Evolutionary conservation across 148 eudicot genomes (phyloP).

Genomic region (Vaccinium myrtillus): DNA sequence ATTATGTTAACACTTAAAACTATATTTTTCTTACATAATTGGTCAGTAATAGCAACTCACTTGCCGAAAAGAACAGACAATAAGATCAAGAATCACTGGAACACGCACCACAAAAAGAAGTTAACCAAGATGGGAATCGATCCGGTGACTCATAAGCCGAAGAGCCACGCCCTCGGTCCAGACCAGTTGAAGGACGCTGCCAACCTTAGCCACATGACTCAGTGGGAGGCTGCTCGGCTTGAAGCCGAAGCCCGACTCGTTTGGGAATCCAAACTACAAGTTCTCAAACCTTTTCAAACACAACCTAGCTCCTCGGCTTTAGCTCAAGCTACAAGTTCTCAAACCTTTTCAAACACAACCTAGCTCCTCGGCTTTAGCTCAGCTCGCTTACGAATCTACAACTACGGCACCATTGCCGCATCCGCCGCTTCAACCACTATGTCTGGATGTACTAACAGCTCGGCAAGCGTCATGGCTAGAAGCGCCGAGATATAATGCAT

Average conservation of each 20-base stretch:
- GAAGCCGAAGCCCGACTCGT: slow-evolving; percentile 44
- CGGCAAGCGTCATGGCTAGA: slow-evolving; percentile 24
- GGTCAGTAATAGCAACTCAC: slow-evolving; percentile 43
- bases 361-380: not conserved
- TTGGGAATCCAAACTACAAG: slow-evolving; percentile 19
- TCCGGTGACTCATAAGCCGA: slow-evolving; percentile 42
- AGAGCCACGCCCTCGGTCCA: slow-evolving; percentile 21
- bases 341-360: not conserved
- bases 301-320: not conserved
- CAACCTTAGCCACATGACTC: slow-evolving; percentile 46
- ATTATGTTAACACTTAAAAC: not conserved
- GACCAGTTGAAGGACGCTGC: slow-evolving; percentile 19
- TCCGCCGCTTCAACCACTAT: slow-evolving; percentile 18
- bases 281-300: not conserved
- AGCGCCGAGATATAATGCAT: not conserved
- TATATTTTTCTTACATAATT: not conserved
- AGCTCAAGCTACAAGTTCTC: not conserved
- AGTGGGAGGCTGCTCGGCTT: slow-evolving; percentile 46
- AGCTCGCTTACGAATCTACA: not conserved
- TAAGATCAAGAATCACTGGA: slow-evolving; percentile 47
- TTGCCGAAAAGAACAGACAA: slow-evolving; percentile 42
- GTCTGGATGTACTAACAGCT: slow-evolving; percentile 31
- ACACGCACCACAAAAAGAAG: slow-evolving; percentile 38
- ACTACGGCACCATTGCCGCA: not conserved
- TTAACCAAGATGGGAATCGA: slow-evolving; percentile 40